Conservation (phyloP, 2,329 filamentous ascomycete genomes). For the Colletotrichum viniferum region DNA sequence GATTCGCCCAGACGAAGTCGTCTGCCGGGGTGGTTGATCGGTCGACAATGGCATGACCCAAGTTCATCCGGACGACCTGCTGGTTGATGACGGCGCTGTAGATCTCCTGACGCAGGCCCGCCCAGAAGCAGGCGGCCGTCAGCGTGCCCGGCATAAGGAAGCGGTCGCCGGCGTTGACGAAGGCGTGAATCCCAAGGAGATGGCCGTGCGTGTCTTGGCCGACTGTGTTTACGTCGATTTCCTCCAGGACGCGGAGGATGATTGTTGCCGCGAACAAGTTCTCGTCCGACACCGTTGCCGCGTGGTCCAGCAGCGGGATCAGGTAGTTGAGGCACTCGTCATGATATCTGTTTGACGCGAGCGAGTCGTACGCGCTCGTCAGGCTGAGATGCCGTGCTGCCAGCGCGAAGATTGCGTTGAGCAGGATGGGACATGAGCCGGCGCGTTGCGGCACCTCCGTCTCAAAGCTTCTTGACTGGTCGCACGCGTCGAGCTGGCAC, state of each 20-base stretch:
- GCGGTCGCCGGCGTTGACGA: conserved; percentile 45
- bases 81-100: conserved; percentile 59
- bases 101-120: conserved; percentile 64
- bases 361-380: conserved; percentile 49
- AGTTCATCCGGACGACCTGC: conserved; percentile 51
- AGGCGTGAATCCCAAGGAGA: conserved; percentile 49
- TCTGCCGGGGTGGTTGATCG: conserved; percentile 49
- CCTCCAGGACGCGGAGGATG: conserved; percentile 61
- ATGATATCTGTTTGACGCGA: conserved; percentile 57
- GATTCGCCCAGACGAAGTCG: conserved; percentile 64
- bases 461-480: conserved; percentile 52
- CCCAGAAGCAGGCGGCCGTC: conserved; percentile 61
- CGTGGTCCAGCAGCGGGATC: conserved; percentile 49
- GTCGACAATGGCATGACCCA: conserved; percentile 53
- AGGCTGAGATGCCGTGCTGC: conserved; percentile 59
- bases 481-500: conserved; percentile 46
- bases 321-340: conserved; percentile 56
- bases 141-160: conserved; percentile 37
- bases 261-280: conserved; percentile 60
- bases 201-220: conserved; percentile 52
- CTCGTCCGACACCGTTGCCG: conserved; percentile 47
- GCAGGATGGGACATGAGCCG: conserved; percentile 51
- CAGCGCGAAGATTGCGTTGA: conserved; percentile 62
- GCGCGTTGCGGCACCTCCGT: conserved; percentile 58
- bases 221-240: conserved; percentile 47